These are phyloP conservation scores for Camellia lanceoleosa DNA, from an alignment of 148 eudicot genomes.

Conservation along the genomic window DNA sequence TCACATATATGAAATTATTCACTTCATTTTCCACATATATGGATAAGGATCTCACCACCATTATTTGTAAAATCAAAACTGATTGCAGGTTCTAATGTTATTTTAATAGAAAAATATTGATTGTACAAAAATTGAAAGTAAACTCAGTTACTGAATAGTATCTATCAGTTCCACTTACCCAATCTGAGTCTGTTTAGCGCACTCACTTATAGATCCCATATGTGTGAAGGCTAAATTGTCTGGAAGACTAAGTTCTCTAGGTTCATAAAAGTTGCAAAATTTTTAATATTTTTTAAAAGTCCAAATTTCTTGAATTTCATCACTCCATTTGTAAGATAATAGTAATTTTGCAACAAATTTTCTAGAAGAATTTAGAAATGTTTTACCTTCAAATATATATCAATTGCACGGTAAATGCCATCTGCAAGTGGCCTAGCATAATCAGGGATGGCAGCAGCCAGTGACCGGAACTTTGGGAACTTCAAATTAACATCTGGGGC, in stretches of 20 bases:
- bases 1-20: too few species aligned
- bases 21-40: too few species aligned
- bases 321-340: neutral
- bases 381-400: constrained; percentile 65
- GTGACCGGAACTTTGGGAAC: constrained; percentile 56
- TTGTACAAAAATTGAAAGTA: neutral
- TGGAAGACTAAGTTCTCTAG: neutral
- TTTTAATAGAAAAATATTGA: neutral
- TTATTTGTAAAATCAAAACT: too few species aligned
- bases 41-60: too few species aligned
- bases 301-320: neutral
- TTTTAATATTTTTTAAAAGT: neutral
- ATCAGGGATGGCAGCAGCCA: constrained; percentile 65
- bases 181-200: neutral
- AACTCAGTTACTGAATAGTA: neutral
- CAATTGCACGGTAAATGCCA: constrained; percentile 75
- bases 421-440: constrained; percentile 68
- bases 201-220: neutral
- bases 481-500: constrained; percentile 69
- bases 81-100: too few species aligned
- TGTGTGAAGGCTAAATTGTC: neutral
- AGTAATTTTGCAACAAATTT: neutral
- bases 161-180: neutral
- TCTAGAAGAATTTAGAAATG: neutral
- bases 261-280: neutral